Evolutionary conservation across 192 early-diverging fungal species (phyloP).

Genomic region (Backusella tuberculispora): DNA sequence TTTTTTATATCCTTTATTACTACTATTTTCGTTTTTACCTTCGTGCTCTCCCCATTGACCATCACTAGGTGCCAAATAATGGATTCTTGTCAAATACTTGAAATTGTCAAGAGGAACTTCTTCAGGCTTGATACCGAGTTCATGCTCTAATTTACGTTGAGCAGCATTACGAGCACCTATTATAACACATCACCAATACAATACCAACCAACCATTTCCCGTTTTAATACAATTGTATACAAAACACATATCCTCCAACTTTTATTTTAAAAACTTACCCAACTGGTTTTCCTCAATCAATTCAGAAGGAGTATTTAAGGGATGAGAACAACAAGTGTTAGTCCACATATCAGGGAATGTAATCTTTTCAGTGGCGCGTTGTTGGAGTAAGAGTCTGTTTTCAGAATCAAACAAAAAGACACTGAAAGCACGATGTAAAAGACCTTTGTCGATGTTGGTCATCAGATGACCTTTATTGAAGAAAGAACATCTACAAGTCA

Average conservation of each 20-base stretch:
- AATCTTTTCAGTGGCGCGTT: constrained; percentile 95
- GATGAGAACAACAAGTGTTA: constrained; percentile 99
- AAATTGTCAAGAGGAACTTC: constrained; percentile 86
- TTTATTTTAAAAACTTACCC: constrained; percentile 40
- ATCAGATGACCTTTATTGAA: constrained; percentile 83
- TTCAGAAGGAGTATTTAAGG: constrained; percentile 79
- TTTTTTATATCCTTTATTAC: neutral
- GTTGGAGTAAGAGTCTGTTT: constrained; percentile 89
- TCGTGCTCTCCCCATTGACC: constrained; percentile 99
- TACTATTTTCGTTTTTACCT: constrained; percentile 34
- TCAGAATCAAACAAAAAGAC: constrained; percentile 94
- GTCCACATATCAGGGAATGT: constrained; percentile 97
- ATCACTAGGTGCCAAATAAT: constrained; percentile 95
- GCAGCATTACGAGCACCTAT: constrained; percentile 85
- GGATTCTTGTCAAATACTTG: constrained; percentile 91
- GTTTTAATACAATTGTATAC: neutral
- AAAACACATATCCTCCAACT: neutral
- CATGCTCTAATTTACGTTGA: constrained; percentile 93
- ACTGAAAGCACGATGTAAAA: constrained; percentile 95
- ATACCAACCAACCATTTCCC: neutral
- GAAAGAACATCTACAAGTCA: neutral
- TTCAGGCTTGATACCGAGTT: constrained; percentile 83
- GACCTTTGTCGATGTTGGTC: constrained; percentile 82
- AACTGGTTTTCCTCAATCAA: constrained; percentile 78
- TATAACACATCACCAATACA: neutral